Base-by-base conservation (phyloP, 2,329 filamentous ascomycete genomes). In the Cadophora gregata region DNA sequence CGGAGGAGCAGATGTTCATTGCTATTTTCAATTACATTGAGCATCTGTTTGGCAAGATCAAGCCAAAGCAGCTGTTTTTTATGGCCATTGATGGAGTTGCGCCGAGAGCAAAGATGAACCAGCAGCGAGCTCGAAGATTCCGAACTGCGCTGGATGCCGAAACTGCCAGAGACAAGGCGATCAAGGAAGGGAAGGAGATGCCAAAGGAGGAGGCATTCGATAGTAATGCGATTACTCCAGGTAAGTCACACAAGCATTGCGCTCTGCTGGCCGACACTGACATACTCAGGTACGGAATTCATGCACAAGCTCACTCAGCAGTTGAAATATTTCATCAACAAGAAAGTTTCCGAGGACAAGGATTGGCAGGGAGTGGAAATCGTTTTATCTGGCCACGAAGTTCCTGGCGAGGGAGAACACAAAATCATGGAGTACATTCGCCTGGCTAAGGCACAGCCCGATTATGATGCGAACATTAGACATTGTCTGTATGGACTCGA, bases 341-440 rank as follows among this genome's bases (percentile, higher is more conserved):
- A 99, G 82, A 99, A 99, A 81, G 90, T 99, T 12, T 96, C 93
- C 2, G 95, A 99, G 79, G 96, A 99, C 79, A 88, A 90, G 58
- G 96, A 99, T 75, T 99, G 96, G 96, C 96, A 99, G 81, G 92
- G 92, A 67, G 96, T 96, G 71, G 94, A 98, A 77, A 90, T 99
- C 74, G 93, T 99, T 62, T 86, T 99, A 67, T 99, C 96, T 6
- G 96, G 96, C 63, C 96, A 99, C 77, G 96, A 99, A 80, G 95
- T 98, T 29, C 96, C 96, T 7, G 96, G 96, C 74, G 96, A 99
- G 81, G 96, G 96, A 75, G 96, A 99, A 80, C 96, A 99, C 84
- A 99, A 99, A 83, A 97, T 99, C 80, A 99, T 99, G 96, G 96
- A 99, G 80, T 99, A 99, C 80, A 99, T 99, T 79, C 92, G 96